Evolutionary conservation across 768 basidiomycete genomes (phyloP), one percentile per base, ranked within the genome.

Genomic region (Cystofilobasidium capitatum): DNA sequence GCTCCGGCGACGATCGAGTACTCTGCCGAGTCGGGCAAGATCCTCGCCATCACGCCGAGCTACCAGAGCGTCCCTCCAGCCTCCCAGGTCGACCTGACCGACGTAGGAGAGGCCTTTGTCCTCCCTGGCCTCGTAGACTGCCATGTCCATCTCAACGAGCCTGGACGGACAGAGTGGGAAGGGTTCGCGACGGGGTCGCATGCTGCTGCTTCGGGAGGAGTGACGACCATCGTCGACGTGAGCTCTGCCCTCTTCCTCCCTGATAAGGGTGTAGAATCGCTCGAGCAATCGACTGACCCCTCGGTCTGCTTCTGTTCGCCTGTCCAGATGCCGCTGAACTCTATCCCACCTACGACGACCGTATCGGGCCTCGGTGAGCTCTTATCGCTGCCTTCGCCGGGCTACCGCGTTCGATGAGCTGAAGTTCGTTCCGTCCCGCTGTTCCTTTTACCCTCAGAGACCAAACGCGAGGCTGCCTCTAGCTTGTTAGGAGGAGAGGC

Each of bases 311-410:
- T 55, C 37, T 22, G n/a, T 24, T 54, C 4, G 45, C 13, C 17
- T 20, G 2, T 35, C 6, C 37, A 69, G 62, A 99, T 98, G 94
- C 96, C 94, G 2, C 80, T 99, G 64, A 97, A 99, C 77, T 94
- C 92, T 2, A 89, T 98, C 63, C 94, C 94, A 0, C 91, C 96
- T 0, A 97, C 96, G 0, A 93, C 91, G 1, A 92, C 90, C 0
- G 82, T 91, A 10, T 79, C 78, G 7, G 85, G 94, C 74, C 81
- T 98, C 12, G 78, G 83, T 86, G 91, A 73, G 45, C n/a, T n/a
- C n/a, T n/a, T n/a, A n/a, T n/a, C n/a, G n/a, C n/a, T n/a, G n/a
- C n/a, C n/a, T n/a, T n/a, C n/a, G n/a, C n/a, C n/a, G n/a, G n/a
- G n/a, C n/a, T n/a, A n/a, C n/a, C n/a, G n/a, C n/a, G n/a, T n/a